phyloP scores from a whole-genome alignment of 306 rosid species.

The Cyamopsis tetragonoloba region DNA sequence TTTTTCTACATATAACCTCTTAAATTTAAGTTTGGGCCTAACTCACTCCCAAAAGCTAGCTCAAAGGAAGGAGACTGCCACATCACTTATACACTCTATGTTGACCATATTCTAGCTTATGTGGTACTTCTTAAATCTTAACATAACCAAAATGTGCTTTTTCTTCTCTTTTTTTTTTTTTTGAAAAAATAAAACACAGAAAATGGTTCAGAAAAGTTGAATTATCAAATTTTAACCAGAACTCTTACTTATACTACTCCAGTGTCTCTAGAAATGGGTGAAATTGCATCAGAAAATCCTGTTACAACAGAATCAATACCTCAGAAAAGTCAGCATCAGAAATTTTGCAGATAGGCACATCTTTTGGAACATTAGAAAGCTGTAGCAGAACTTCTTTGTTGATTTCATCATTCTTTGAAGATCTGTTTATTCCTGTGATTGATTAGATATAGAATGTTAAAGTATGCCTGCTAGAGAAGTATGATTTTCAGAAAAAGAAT shows the following conservation, averaged over 20 bases:
- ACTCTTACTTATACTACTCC: slow-evolving; percentile 11
- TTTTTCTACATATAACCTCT: too few species aligned
- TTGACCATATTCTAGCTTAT: too few species aligned
- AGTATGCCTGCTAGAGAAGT: background rate
- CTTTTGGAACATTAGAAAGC: slow-evolving; percentile 40
- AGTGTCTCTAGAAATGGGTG: background rate
- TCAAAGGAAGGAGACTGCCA: too few species aligned
- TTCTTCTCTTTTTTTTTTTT: too few species aligned
- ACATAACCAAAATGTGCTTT: too few species aligned
- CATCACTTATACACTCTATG: too few species aligned
- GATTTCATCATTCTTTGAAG: slow-evolving; percentile 28
- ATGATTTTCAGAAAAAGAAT: background rate
- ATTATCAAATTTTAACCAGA: background rate
- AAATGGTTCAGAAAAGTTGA: background rate
- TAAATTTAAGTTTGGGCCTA: too few species aligned
- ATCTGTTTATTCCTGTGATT: slow-evolving; percentile 47
- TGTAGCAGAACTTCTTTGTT: slow-evolving; percentile 44
- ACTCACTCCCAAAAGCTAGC: too few species aligned
- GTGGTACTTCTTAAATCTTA: too few species aligned
- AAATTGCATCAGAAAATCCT: slow-evolving; percentile 1
- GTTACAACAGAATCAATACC: slow-evolving; percentile 43
- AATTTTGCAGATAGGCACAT: slow-evolving; percentile 48
- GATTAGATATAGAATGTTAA: slow-evolving; percentile 18
- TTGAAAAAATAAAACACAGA: too few species aligned
- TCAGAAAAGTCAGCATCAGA: slow-evolving; percentile 68